Evolutionary conservation across 805 yeast species (phyloP).

Genomic region (Kodamaea nitidulidarum): DNA sequence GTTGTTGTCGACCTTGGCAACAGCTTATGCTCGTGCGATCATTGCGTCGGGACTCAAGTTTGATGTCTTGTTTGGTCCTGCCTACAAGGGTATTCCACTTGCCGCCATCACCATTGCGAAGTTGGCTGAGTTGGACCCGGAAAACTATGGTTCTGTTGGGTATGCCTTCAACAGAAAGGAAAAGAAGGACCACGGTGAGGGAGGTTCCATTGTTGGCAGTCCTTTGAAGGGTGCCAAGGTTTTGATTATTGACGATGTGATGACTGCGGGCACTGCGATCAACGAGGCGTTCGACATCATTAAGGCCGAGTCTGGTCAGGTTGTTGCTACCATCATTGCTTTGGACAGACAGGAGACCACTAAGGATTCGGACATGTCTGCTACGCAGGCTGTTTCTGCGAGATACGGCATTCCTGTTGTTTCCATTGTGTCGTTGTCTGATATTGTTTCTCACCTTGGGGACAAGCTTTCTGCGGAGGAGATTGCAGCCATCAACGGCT

Average conservation of each 20-base stretch:
- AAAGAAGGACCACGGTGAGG: constrained; percentile 97
- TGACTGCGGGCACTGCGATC: constrained; percentile 98
- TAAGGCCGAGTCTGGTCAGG: constrained; percentile 59
- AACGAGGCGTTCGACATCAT: constrained; percentile 89
- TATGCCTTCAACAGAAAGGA: constrained; percentile 97
- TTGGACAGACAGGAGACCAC: constrained; percentile 94
- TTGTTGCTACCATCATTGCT: constrained; percentile 84
- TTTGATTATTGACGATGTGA: constrained; percentile 91
- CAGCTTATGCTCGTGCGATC: constrained; percentile 86
- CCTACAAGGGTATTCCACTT: constrained; percentile 94
- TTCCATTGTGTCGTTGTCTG: constrained; percentile 71
- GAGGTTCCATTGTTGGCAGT: constrained; percentile 90
- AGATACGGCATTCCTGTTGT: constrained; percentile 78
- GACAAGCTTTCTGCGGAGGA: constrained; percentile 56
- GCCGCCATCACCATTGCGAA: constrained; percentile 92
- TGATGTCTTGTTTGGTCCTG: constrained; percentile 94
- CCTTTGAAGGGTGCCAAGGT: constrained; percentile 66
- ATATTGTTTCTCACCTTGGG: constrained; percentile 63
- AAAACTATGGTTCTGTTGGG: constrained; percentile 64
- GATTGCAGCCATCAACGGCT: constrained; percentile 53
- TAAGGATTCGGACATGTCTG: constrained; percentile 60
- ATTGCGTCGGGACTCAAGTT: constrained; percentile 77
- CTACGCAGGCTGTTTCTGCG: constrained; percentile 74
- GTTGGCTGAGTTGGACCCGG: constrained; percentile 85
- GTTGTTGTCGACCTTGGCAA: constrained; percentile 73